phyloP scores from a whole-genome alignment of 2,329 filamentous ascomycete genomes.

The Aureobasidium subglaciale region DNA sequence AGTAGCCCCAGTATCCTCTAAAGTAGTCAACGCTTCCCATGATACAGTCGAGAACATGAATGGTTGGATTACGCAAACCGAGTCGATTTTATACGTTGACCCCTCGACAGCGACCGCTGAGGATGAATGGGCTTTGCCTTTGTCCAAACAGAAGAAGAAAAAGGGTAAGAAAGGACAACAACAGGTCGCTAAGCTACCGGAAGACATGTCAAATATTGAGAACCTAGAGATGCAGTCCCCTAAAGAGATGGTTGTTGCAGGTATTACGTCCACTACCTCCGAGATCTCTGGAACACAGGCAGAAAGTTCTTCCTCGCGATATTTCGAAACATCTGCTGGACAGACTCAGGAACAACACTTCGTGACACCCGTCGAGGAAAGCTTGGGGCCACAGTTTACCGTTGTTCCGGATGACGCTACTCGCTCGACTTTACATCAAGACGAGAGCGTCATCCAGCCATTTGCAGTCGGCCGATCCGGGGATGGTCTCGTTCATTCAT shows the following conservation, averaged over 20 bases:
- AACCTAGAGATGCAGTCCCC: not conserved
- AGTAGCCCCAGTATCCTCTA: too few relatives aligned
- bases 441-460: too few relatives aligned
- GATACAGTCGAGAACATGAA: not conserved
- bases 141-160: slow-evolving; percentile 21
- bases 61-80: not conserved
- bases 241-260: not conserved
- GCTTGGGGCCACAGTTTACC: not conserved
- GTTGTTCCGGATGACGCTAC: not conserved
- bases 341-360: not conserved
- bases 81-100: not conserved
- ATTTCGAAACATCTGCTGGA: not conserved
- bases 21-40: too few relatives aligned
- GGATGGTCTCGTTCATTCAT: too few relatives aligned
- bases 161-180: slow-evolving; percentile 22
- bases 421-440: not conserved
- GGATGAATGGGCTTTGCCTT: slow-evolving; percentile 10
- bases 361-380: not conserved
- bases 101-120: not conserved
- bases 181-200: not conserved
- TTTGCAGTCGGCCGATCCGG: too few relatives aligned
- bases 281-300: slow-evolving; percentile 9
- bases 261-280: not conserved
- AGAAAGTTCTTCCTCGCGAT: not conserved
- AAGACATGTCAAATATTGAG: not conserved